Evolutionary conservation across 2,329 filamentous ascomycete genomes (phyloP), one percentile per base, ranked within the genome.

Genomic region (Aspergillus floridensis): DNA sequence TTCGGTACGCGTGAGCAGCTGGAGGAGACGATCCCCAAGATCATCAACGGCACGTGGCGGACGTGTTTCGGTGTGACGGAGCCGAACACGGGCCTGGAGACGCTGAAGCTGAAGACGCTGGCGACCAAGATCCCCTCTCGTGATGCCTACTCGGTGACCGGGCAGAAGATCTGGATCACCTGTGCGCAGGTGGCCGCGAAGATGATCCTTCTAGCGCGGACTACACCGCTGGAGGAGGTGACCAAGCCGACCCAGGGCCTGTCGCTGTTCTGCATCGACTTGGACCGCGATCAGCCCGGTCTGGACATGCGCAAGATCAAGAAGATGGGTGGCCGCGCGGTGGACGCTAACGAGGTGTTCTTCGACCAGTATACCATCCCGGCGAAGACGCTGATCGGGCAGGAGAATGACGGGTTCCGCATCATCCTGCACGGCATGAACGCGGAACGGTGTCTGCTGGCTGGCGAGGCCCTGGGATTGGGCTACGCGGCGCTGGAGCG

Each of bases 81-180:
- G 72, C 90, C 90, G 0, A 88, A 92, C 63, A 87, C 89, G 0
- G 91, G 91, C 0, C 83, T 96, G 1, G 88, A 96, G 60, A 96
- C 91, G 0, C 78, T 93, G 11, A 84, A 87, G 47, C 78, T 96
- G 3, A 82, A 81, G 44, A 93, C 90, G 0, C 76, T 77, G 5
- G 91, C 91, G 0, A 81, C 74, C 31, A 84, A 81, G 64, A 83
- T 58, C 3, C 41, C 50, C 11, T 24, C 86, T 21, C 84, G 84
- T 0, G 78, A 83, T 14, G 81, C 79, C 4, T 96, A 93, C 71
- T 79, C 77, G 1, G 81, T 96, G 11, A 85, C 85, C 0, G 91
- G 91, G 0, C 90, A 93, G 71, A 96, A 96, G 77, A 93, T 93
- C 57, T 96, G 91, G 91, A 96, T 95, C 57, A 91, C 90, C 0